Conservation (phyloP, 148 eudicot genomes). For the Chenopodium suecicum region DNA sequence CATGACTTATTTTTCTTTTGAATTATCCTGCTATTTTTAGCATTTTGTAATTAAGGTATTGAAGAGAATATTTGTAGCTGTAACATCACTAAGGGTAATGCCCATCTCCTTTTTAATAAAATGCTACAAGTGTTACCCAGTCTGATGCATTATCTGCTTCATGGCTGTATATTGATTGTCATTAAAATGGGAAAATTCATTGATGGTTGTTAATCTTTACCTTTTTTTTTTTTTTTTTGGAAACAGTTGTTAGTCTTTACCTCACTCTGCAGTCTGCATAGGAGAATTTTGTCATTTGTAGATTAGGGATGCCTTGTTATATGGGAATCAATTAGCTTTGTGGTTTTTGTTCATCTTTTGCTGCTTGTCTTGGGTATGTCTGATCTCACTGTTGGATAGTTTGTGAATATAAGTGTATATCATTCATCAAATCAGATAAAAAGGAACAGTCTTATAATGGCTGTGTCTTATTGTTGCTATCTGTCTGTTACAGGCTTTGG, state of each 20-base stretch:
- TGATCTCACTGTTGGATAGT: not conserved
- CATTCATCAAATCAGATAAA: not conserved
- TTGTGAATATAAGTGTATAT: not conserved
- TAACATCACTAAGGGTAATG: not conserved
- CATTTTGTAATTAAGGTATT: not conserved
- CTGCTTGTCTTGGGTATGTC: not conserved
- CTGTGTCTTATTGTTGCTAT: not conserved
- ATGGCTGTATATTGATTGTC: not conserved
- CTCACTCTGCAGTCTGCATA: not conserved
- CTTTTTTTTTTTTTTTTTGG: too few species aligned
- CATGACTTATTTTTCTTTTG: not conserved
- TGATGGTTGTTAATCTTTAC: not conserved
- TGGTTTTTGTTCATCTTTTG: not conserved
- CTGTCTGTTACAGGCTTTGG: slow-evolving; percentile 63
- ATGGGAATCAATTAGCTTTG: not conserved
- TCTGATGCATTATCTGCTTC: not conserved
- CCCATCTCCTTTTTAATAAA: not conserved
- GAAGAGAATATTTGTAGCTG: not conserved
- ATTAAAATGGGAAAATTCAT: not conserved
- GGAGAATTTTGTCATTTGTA: not conserved
- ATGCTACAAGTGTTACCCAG: not conserved
- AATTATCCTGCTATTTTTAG: not conserved
- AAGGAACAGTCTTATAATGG: not conserved
- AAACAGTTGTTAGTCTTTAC: not conserved
- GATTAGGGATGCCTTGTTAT: not conserved